Evolutionary conservation across 768 basidiomycete species (phyloP).

Genomic region (Collybia sordida): DNA sequence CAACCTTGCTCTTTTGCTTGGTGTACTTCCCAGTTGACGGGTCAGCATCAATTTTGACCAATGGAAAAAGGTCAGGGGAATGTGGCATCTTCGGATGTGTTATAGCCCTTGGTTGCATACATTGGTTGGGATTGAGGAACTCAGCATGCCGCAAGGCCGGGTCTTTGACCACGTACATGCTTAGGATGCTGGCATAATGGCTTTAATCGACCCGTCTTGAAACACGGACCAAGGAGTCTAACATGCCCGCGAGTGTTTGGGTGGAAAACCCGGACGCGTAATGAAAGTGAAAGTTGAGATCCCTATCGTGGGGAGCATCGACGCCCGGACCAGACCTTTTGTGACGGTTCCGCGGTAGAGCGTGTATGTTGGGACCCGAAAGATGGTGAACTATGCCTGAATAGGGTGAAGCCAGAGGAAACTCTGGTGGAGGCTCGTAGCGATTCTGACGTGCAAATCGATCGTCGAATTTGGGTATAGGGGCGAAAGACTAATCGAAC

Average conservation of each 20-base stretch:
- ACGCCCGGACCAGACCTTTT: slow-evolving; percentile 58
- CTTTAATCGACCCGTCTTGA: slow-evolving; percentile 83
- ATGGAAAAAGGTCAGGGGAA: slow-evolving; percentile 58
- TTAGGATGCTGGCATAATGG: slow-evolving; percentile 78
- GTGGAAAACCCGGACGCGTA: slow-evolving; percentile 63
- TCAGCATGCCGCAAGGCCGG: slow-evolving; percentile 38
- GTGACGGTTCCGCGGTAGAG: slow-evolving; percentile 78
- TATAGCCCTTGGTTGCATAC: slow-evolving; percentile 61
- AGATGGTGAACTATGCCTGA: slow-evolving; percentile 85
- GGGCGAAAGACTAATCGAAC: slow-evolving; percentile 75
- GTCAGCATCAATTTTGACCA: slow-evolving; percentile 68
- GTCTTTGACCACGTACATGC: slow-evolving; percentile 36
- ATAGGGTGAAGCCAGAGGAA: slow-evolving; percentile 93
- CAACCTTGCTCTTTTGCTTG: slow-evolving; percentile 50
- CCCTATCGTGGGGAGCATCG: slow-evolving; percentile 20
- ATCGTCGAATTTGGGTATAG: slow-evolving; percentile 36
- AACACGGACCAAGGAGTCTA: slow-evolving; percentile 88
- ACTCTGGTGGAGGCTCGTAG: slow-evolving; percentile 95
- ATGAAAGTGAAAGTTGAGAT: slow-evolving; percentile 64
- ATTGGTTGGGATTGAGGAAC: slow-evolving; percentile 61
- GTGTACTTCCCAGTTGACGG: slow-evolving; percentile 56
- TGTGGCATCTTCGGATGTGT: slow-evolving; percentile 67
- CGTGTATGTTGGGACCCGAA: slow-evolving; percentile 69
- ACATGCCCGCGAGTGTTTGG: slow-evolving; percentile 81
- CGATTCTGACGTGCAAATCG: slow-evolving; percentile 91